These are phyloP conservation scores for Neurospora sp. DNA, from an alignment of 495 filamentous ascomycete species.

Conservation along the genomic window DNA sequence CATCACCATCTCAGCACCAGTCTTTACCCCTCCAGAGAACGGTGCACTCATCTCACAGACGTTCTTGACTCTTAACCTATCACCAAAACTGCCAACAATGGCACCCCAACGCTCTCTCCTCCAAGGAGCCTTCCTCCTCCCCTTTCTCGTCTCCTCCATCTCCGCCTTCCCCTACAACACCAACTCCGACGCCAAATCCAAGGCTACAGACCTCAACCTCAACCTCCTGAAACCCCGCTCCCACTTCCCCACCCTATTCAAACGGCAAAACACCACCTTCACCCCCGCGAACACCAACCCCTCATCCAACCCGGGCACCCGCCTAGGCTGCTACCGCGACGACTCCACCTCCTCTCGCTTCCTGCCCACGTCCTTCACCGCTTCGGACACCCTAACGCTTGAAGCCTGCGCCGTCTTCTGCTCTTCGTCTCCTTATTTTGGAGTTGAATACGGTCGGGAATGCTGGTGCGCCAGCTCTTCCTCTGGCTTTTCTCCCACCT, in stretches of 20 bases:
- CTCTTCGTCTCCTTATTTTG: slow-evolving; percentile 17
- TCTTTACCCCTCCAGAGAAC: background rate
- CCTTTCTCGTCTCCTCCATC: background rate
- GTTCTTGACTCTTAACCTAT: background rate
- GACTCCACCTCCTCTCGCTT: slow-evolving; percentile 32
- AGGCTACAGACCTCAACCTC: background rate
- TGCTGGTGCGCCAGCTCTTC: slow-evolving; percentile 9
- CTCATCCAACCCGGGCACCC: slow-evolving; percentile 3
- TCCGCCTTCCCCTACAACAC: background rate
- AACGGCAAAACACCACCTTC: background rate
- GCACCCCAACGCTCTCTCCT: background rate
- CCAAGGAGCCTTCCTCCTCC: background rate
- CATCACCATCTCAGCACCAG: background rate
- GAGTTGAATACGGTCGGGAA: slow-evolving; percentile 15
- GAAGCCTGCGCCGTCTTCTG: slow-evolving; percentile 46
- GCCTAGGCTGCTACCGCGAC: slow-evolving; percentile 23
- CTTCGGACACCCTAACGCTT: slow-evolving; percentile 36
- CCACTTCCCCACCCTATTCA: background rate
- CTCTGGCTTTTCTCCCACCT: background rate
- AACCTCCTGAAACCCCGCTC: background rate
- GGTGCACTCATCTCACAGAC: background rate
- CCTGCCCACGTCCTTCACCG: slow-evolving; percentile 33
- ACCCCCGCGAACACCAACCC: background rate
- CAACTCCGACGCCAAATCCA: background rate
- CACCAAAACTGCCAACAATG: background rate